Conservation (phyloP, 352 stramenopile genomes). For the Phytophthora melonis region DNA sequence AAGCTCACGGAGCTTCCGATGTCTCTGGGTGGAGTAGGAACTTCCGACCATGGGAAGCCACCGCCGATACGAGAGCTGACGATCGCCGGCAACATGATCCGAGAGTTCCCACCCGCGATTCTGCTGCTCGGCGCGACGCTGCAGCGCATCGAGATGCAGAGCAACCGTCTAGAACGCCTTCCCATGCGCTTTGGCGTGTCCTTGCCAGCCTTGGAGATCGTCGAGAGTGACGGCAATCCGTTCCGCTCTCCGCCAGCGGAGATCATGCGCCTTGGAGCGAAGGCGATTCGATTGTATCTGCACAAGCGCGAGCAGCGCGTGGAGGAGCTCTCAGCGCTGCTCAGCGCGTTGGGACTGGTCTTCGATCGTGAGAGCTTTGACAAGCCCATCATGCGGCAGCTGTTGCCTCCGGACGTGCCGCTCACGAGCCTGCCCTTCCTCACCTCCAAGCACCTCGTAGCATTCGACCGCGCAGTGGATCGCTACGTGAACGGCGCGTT, state of each 20-base stretch:
- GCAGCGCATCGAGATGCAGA: conserved; percentile 66
- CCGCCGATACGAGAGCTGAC: conserved; percentile 59
- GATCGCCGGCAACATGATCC: conserved; percentile 69
- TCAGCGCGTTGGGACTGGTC: conserved; percentile 44
- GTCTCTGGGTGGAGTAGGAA: conserved; percentile 42
- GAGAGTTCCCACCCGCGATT: conserved; percentile 51
- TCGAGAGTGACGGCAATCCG: conserved; percentile 80
- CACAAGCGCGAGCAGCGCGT: conserved; percentile 69
- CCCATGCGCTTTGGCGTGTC: conserved; percentile 63
- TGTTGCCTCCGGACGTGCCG: conserved; percentile 34
- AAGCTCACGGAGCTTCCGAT: conserved; percentile 50
- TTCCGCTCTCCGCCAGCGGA: conserved; percentile 73
- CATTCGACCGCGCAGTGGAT: conserved; percentile 65
- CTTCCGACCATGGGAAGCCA: conserved; percentile 9
- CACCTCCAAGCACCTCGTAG: conserved; percentile 48
- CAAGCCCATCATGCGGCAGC: conserved; percentile 41
- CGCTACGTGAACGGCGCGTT: conserved; percentile 78
- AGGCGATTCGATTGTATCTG: conserved; percentile 61
- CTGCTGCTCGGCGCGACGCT: conserved; percentile 56
- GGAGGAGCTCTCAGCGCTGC: conserved; percentile 54
- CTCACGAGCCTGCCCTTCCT: conserved; percentile 57
- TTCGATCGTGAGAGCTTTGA: conserved; percentile 58
- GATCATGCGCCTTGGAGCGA: conserved; percentile 66
- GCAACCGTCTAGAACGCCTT: conserved; percentile 72
- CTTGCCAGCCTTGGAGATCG: conserved; percentile 48